phyloP scores from a whole-genome alignment of 345 rosid species.

The Zanthoxylum bungeanum region DNA sequence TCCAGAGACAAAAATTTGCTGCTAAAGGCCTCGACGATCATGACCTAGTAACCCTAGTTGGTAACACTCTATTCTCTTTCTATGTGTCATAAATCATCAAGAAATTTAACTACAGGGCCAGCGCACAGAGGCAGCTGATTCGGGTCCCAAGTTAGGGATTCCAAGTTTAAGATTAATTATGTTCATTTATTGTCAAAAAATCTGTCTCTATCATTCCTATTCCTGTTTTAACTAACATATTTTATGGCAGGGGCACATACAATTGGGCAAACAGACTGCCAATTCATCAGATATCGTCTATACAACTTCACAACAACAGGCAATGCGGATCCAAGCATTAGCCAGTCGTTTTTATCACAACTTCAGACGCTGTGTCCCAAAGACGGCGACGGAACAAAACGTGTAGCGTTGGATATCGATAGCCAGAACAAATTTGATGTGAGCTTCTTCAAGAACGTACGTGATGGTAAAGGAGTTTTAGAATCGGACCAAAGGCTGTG shows the following conservation, averaged over 20 bases:
- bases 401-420: constrained; percentile 54
- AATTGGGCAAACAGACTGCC: constrained; percentile 70
- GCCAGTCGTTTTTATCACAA: constrained; percentile 45
- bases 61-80: background rate
- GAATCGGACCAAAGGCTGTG: constrained; percentile 81
- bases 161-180: too few species aligned
- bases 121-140: too few species aligned
- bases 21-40: constrained; percentile 59
- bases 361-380: constrained; percentile 59
- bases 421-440: constrained; percentile 53
- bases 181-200: too few species aligned
- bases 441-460: constrained; percentile 55
- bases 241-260: constrained; percentile 57
- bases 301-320: constrained; percentile 72
- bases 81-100: too few species aligned
- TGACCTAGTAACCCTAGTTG: constrained; percentile 51
- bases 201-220: too few species aligned
- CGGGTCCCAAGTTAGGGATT: too few species aligned
- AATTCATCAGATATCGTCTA: constrained; percentile 56
- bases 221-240: background rate
- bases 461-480: constrained; percentile 59
- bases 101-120: too few species aligned
- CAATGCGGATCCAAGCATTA: constrained; percentile 62
- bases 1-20: constrained; percentile 60
- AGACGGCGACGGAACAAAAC: constrained; percentile 50